Percentiles rank a stretch among this genome's conserved stretches.
These are phyloP conservation scores for Ciborinia camelliae DNA, from an alignment of 2,329 filamentous ascomycete genomes.

Conservation along the genomic window DNA sequence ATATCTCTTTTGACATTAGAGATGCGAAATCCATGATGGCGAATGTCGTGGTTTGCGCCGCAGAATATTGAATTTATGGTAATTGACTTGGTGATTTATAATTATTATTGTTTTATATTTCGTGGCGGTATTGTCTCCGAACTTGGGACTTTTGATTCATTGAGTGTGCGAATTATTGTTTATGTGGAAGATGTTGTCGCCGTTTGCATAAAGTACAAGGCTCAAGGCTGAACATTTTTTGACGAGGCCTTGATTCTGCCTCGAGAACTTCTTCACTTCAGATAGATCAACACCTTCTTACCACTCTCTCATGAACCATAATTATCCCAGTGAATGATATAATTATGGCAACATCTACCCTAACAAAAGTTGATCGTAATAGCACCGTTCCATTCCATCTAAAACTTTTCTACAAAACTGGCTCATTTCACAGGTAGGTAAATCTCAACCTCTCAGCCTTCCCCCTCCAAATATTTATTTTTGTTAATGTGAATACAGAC, in stretches of 20 bases:
- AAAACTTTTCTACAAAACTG: slow-evolving; percentile 77
- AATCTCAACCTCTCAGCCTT: slow-evolving; percentile 30
- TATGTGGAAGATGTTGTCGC: background rate
- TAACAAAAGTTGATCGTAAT: slow-evolving; percentile 58
- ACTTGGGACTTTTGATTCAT: background rate
- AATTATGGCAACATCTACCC: slow-evolving; percentile 35
- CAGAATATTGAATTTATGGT: background rate
- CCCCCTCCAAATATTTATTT: background rate
- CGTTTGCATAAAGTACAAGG: slow-evolving; percentile 1
- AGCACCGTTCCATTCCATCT: slow-evolving; percentile 77
- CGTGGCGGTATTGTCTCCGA: background rate
- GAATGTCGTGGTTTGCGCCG: slow-evolving; percentile 4
- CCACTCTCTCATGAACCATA: background rate
- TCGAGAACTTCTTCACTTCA: slow-evolving; percentile 18
- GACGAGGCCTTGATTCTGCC: slow-evolving; percentile 20
- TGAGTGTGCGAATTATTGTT: background rate
- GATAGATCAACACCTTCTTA: slow-evolving; percentile 20
- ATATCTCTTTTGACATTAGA: slow-evolving; percentile 89
- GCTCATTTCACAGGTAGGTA: slow-evolving; percentile 70
- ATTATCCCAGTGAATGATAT: background rate
- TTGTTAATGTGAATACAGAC: slow-evolving; percentile 43
- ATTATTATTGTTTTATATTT: background rate
- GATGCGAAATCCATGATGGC: slow-evolving; percentile 87
- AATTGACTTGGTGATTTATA: background rate
- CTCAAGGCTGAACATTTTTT: slow-evolving; percentile 19